Evolutionary conservation across 2,329 filamentous ascomycete genomes (phyloP).

Genomic region (Fusarium sp.): DNA sequence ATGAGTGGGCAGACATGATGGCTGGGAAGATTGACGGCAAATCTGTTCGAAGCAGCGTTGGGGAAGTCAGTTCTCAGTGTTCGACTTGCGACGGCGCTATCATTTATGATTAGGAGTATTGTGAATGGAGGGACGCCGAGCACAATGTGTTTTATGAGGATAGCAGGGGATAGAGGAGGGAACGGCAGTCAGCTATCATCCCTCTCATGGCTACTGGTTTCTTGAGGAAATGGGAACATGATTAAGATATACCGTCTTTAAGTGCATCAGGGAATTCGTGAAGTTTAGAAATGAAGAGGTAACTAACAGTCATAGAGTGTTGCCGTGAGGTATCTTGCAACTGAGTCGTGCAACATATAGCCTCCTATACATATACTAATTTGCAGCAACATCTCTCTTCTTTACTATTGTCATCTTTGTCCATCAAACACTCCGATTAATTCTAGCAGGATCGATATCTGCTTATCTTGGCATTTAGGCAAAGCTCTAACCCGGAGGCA

Average conservation of each 20-base stretch:
- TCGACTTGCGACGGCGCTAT: background rate
- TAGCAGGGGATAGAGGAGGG: background rate
- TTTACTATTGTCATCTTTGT: background rate
- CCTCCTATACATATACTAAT: background rate
- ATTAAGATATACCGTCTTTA: background rate
- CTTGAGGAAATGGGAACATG: background rate
- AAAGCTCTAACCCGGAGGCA: background rate
- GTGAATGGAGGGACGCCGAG: background rate
- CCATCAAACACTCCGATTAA: background rate
- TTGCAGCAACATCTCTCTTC: background rate
- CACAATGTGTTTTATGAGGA: background rate
- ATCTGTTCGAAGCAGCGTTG: background rate
- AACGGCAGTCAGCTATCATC: background rate
- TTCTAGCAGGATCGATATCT: background rate
- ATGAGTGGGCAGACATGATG: constrained; percentile 2
- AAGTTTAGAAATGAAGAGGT: background rate
- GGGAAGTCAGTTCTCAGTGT: background rate
- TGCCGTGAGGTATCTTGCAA: background rate
- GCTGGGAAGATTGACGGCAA: background rate
- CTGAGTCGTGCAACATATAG: background rate
- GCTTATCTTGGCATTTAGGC: background rate
- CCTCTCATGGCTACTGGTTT: background rate
- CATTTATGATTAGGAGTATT: constrained; percentile 11
- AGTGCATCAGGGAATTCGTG: background rate
- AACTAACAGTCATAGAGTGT: background rate